Evolutionary conservation across 352 stramenopile species (phyloP), one percentile per base, ranked within the genome.

Genomic region (Phytophthora aleatoria): DNA sequence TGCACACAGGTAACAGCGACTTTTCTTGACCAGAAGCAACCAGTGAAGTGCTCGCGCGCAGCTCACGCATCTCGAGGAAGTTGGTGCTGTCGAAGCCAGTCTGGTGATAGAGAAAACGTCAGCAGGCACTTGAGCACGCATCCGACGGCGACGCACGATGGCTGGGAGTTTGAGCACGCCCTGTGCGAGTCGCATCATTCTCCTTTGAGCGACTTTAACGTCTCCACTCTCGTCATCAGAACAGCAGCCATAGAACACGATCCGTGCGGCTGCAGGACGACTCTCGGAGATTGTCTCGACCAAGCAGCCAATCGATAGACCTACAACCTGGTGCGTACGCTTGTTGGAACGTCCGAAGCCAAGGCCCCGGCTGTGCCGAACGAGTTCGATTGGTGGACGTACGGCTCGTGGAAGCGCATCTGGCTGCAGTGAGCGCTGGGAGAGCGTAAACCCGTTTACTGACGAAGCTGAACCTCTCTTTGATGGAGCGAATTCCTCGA

Each of bases 31-130:
- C 43, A 64, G 36, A 10, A 72, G 26, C 24, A 71, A 28, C 10
- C 39, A 31, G 36, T 63, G 52, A 3, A 90, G 53, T 15, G 51
- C 56, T 26, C 68, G 74, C 3, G 71, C 78, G 43, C 83, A 90
- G 50, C 59, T 74, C 30, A 85, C 67, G 28, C 83, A 92, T 44
- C 62, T 69, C 2, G 69, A 60, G 2, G 58, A 33, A 24, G 20
- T 8, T 16, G 48, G 26, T 11, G 49, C 60, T 27, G 35, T 42
- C 11, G 30, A n/a, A 16, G 30, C 30, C 30, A 41, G 26, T 5
- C 20, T 8, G 2, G 47, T 35, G 42, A 60, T 62, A 12, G 36
- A 58, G 39, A 48, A 67, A 5, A 27, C 35, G 20, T 71, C 55
- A 27, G 56, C 61, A 53, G 61, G 55, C 28, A 74, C 47, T 45